Base-by-base conservation (phyloP, 176 grass and related monocot species). In the Carex cristatella region DNA sequence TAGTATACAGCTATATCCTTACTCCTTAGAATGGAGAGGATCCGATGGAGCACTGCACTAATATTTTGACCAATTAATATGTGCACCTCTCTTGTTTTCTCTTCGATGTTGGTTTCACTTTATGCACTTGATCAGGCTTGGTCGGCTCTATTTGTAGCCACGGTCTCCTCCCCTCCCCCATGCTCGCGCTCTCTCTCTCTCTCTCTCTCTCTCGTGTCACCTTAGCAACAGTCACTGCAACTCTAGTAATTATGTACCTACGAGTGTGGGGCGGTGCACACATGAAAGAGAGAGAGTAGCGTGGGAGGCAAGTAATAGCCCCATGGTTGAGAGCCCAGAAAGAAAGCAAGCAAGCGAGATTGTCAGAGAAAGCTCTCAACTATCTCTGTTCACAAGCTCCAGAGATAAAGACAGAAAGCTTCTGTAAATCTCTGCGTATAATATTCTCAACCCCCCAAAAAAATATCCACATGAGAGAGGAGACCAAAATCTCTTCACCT, bases 191-290 rank as follows among this genome's bases (percentile, higher is more conserved):
- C 18, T 42, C 66, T 69, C 76, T 19, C 66, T 49, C 79, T 69
- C 76, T 19, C 55, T 55, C 18, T 42, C 66, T 69, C 76, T 19
- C 66, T 49, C 79, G 73, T 68, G 68, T 80, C 80, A 78, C 37
- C 61, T 33, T 89, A 49, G 79, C 53, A 56, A 90, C 89, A 89
- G 62, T 79, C 57, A 69, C 90, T 68, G 88, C 89, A 85, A 87
- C 86, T 89, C 86, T 84, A 91, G 83, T 93, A 91, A 85, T 91
- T 89, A 91, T 91, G 91, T 85, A 84, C 91, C 91, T 94, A 97
- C 83, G 86, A 87, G 91, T 82, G 87, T 90, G 88, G 87, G 91
- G 87, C 91, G 86, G 85, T 90, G 79, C 79, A 86, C 80, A 81
- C 55, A 81, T 88, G 86, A 89, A 86, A 87, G 89, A 95, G 93